Conservation (phyloP, 371 early-diverging fungal species). For the Mortierella sp. region DNA sequence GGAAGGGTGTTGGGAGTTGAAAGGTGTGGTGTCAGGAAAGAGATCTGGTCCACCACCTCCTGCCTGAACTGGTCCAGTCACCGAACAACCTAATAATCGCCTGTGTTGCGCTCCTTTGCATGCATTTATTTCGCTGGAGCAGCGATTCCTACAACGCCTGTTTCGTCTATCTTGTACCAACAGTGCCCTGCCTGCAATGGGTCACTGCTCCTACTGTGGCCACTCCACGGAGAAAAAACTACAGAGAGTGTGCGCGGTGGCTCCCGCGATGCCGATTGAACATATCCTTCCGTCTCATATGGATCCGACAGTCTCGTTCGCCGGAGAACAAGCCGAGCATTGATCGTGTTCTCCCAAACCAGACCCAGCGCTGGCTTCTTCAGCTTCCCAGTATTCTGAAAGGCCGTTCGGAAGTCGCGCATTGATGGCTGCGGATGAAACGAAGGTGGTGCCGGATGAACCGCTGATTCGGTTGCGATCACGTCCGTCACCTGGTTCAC, state of each 20-base stretch:
- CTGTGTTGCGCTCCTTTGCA: neutral
- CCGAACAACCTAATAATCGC: neutral
- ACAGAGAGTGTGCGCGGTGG: constrained; percentile 41
- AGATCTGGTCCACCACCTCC: neutral
- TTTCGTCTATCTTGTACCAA: constrained; percentile 31
- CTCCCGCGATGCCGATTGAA: neutral
- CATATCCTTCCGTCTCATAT: constrained; percentile 5
- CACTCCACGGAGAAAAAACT: constrained; percentile 45
- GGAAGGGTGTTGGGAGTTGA: neutral
- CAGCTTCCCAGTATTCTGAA: constrained; percentile 24
- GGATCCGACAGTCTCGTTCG: constrained; percentile 29
- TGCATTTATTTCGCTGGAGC: neutral
- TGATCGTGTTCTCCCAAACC: constrained; percentile 84
- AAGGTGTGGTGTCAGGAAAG: neutral
- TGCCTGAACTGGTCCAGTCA: too few species aligned
- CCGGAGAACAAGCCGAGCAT: constrained; percentile 72
- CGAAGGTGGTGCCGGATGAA: neutral
- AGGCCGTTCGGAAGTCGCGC: neutral
- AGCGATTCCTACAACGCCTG: constrained; percentile 35
- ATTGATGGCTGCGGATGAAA: constrained; percentile 7
- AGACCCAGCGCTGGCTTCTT: constrained; percentile 78
- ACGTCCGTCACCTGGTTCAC: constrained; percentile 74
- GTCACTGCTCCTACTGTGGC: neutral
- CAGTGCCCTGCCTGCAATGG: constrained; percentile 27
- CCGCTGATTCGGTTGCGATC: constrained; percentile 8